These are phyloP conservation scores for Fomitopsis palustris DNA, from an alignment of 1,284 basidiomycete species.

Conservation along the genomic window DNA sequence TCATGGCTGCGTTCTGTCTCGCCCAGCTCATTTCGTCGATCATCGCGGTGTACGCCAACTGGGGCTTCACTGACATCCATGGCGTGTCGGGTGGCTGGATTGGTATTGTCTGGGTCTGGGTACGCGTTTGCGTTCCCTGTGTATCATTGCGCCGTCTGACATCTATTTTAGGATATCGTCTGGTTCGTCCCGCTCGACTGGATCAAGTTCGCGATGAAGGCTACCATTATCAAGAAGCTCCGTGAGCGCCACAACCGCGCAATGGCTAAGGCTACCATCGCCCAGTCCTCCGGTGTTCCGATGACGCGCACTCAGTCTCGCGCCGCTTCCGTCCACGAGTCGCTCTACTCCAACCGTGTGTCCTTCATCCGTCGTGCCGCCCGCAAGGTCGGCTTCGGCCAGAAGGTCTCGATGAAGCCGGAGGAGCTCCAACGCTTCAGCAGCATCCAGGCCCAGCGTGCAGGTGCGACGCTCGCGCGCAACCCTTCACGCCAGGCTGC, in stretches of 20 bases:
- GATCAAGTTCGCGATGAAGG: conserved; percentile 96
- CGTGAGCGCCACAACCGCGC: conserved; percentile 62
- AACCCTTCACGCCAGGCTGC: conserved; percentile 63
- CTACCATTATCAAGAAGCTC: conserved; percentile 83
- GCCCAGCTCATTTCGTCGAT: conserved; percentile 94
- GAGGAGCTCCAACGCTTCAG: conserved; percentile 83
- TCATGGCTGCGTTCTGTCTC: conserved; percentile 87
- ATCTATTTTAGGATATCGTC: conserved; percentile 67
- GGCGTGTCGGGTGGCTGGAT: conserved; percentile 90
- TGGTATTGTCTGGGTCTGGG: conserved; percentile 96
- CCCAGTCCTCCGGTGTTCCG: conserved; percentile 51
- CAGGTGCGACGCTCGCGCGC: conserved; percentile 73
- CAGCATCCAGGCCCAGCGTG: conserved; percentile 78
- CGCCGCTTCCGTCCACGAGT: conserved; percentile 89
- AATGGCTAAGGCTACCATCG: conserved; percentile 32
- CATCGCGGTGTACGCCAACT: conserved; percentile 91
- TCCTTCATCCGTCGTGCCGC: conserved; percentile 85
- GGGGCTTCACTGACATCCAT: conserved; percentile 83
- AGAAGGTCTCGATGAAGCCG: conserved; percentile 76
- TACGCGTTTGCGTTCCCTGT: conserved; percentile 35
- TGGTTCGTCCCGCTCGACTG: conserved; percentile 95
- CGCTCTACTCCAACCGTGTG: conserved; percentile 90
- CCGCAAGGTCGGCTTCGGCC: conserved; percentile 82
- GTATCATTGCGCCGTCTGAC: conserved; percentile 4
- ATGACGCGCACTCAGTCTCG: conserved; percentile 86